Conservation (phyloP, 1,284 basidiomycete genomes). For the Exobasidium rhododendri region DNA sequence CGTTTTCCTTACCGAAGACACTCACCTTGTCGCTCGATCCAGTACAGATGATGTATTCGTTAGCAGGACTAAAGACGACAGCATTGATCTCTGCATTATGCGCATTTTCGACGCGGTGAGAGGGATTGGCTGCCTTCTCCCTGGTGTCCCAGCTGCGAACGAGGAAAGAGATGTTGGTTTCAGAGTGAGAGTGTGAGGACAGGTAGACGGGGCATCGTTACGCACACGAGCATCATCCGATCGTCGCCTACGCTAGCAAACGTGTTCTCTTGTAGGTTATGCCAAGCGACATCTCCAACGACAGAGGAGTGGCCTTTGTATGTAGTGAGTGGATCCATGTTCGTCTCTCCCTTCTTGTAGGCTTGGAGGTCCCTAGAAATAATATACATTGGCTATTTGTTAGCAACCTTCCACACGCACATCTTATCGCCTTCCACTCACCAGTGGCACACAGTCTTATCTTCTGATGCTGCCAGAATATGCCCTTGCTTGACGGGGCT, state of each 20-base stretch:
- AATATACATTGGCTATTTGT: too few relatives aligned
- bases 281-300: constrained; percentile 94
- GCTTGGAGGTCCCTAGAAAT: constrained; percentile 70
- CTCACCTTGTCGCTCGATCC: constrained; percentile 87
- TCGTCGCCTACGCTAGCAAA: constrained; percentile 98
- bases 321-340: constrained; percentile 74
- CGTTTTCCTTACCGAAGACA: constrained; percentile 4
- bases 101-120: constrained; percentile 69
- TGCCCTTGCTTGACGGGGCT: constrained; percentile 76
- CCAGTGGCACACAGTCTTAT: constrained; percentile 95
- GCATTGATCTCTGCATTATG: constrained; percentile 88
- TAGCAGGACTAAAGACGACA: constrained; percentile 82
- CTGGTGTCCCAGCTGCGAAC: constrained; percentile 83
- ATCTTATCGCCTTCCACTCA: constrained; percentile 45
- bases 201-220: background rate
- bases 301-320: constrained; percentile 66
- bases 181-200: constrained; percentile 12
- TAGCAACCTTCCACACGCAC: too few relatives aligned
- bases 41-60: constrained; percentile 80
- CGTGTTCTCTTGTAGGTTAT: constrained; percentile 74
- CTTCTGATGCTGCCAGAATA: constrained; percentile 87
- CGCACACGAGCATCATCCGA: constrained; percentile 84
- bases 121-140: constrained; percentile 62
- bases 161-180: background rate
- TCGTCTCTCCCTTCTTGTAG: constrained; percentile 75